phyloP scores from a whole-genome alignment of 495 filamentous ascomycete species.

The Staphylotrichum longicolle region DNA sequence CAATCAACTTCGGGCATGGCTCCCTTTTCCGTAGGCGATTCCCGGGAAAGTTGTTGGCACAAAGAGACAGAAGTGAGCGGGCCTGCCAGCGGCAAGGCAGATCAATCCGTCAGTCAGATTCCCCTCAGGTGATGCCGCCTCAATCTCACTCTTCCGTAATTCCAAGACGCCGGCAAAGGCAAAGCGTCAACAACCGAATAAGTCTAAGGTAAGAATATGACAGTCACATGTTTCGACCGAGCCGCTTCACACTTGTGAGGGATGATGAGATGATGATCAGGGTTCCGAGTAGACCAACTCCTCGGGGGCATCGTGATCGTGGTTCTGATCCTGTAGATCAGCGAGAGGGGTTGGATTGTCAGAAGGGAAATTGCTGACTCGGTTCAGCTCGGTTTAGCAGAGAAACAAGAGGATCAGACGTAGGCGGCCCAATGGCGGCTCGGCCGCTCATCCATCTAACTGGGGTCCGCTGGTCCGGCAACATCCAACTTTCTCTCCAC shows the following conservation, averaged over 20 bases:
- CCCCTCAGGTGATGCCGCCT: background rate
- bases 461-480: background rate
- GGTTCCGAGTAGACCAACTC: background rate
- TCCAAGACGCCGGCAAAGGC: background rate
- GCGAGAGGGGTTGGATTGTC: too few species aligned
- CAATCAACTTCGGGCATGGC: too few species aligned
- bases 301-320: too few species aligned
- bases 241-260: too few species aligned
- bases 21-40: too few species aligned
- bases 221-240: background rate
- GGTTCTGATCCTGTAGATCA: too few species aligned
- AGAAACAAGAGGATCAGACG: background rate
- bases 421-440: slow-evolving; percentile 3
- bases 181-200: too few species aligned
- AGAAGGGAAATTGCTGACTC: background rate
- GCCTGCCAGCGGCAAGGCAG: too few species aligned
- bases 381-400: slow-evolving; percentile 9
- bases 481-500: too few species aligned
- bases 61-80: too few species aligned
- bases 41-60: too few species aligned
- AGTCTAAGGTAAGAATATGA: background rate
- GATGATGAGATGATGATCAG: background rate
- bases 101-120: background rate
- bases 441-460: background rate
- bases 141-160: background rate